Conservation (phyloP, 345 rosid species). For the Dipteronia sinensis region DNA sequence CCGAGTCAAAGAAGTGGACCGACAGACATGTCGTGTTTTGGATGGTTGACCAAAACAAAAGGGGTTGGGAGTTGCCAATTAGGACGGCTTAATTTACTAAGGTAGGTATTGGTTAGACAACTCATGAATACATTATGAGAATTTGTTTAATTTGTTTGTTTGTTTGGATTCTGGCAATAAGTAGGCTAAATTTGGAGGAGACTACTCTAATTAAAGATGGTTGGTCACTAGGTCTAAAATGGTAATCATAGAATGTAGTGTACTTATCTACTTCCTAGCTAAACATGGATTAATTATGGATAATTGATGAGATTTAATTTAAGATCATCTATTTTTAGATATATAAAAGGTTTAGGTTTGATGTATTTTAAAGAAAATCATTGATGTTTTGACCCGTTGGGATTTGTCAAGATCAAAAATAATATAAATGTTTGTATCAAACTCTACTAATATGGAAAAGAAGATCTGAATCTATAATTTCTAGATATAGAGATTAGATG, state of each 20-base stretch:
- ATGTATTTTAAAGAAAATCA: no score
- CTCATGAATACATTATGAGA: not conserved
- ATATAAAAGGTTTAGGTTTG: no score
- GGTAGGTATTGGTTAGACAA: conserved; percentile 20
- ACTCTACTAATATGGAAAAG: no score
- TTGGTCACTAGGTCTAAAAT: not conserved
- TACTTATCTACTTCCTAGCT: no score
- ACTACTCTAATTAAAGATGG: not conserved
- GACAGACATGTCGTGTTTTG: conserved; percentile 35
- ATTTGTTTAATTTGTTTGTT: not conserved
- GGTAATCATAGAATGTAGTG: no score
- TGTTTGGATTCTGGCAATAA: conserved; percentile 7
- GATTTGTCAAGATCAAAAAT: no score
- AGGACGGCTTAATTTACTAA: conserved; percentile 25
- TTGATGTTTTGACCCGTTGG: no score
- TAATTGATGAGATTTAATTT: not conserved
- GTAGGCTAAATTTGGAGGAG: not conserved
- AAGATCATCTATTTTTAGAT: not conserved
- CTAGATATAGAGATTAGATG: no score
- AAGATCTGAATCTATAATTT: no score
- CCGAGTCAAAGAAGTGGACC: conserved; percentile 43
- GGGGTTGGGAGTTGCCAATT: conserved; percentile 37
- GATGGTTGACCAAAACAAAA: conserved; percentile 47
- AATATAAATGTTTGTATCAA: no score
- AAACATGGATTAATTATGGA: not conserved